A percentile compares a stretch with the other conserved stretches of the same genome.
Evolutionary conservation across 352 stramenopile genomes (phyloP).

Genomic region (Aphanomyces cochlioides): DNA sequence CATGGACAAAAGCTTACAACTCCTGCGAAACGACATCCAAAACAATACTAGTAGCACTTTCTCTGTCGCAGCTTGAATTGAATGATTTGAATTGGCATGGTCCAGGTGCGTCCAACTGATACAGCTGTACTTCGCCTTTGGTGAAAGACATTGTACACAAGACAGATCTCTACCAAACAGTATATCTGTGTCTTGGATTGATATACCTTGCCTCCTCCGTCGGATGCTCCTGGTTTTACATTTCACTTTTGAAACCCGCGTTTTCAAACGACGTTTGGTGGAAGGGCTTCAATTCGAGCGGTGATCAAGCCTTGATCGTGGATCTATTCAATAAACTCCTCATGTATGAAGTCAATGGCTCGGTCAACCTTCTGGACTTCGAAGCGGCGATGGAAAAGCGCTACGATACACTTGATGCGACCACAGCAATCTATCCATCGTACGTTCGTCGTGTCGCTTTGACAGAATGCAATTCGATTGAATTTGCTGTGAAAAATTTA

Average conservation of each 20-base stretch:
- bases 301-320: background rate
- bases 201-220: conserved; percentile 28
- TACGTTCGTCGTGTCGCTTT: too few species aligned
- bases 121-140: background rate
- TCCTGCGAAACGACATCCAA: too few species aligned
- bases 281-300: background rate
- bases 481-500: too few species aligned
- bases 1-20: too few species aligned
- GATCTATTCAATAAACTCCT: background rate
- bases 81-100: conserved; percentile 5
- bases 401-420: background rate
- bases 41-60: too few species aligned
- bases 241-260: conserved; percentile 20
- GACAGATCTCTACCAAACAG: conserved; percentile 27
- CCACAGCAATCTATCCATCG: too few species aligned
- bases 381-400: background rate
- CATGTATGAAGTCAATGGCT: conserved; percentile 18
- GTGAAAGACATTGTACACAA: too few species aligned
- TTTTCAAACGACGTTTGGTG: background rate
- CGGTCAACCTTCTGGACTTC: conserved; percentile 20
- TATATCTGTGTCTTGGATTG: conserved; percentile 32
- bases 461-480: too few species aligned
- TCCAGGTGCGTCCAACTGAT: background rate
- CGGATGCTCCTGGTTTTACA: conserved; percentile 2
- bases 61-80: background rate